Percentiles rank a stretch among this genome's conserved stretches.
Conservation (phyloP, 139 green algal genomes). For the Coelastrella sp. region DNA sequence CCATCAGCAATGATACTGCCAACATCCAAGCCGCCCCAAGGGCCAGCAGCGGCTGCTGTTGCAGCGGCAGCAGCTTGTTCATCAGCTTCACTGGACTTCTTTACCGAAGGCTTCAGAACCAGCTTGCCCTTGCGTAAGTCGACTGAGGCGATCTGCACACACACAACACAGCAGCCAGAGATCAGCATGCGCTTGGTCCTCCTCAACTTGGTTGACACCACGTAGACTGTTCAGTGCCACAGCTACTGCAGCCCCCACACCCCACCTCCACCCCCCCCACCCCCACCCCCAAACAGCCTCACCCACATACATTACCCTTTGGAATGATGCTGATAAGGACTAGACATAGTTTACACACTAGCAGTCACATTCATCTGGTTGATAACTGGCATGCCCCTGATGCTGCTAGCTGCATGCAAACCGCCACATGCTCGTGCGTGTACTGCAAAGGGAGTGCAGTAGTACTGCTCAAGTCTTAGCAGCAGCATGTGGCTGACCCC, state of each 20-base stretch:
- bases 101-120: conserved; percentile 59
- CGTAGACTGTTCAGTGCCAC: too few species aligned
- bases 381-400: too few species aligned
- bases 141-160: conserved; percentile 31
- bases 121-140: conserved; percentile 61
- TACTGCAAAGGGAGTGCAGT: not conserved
- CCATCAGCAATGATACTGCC: not conserved
- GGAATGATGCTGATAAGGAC: too few species aligned
- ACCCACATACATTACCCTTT: too few species aligned
- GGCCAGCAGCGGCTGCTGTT: conserved; percentile 41
- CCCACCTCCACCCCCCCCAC: not conserved
- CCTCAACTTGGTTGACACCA: too few species aligned
- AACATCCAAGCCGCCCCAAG: not conserved
- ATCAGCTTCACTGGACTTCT: conserved; percentile 36
- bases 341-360: too few species aligned
- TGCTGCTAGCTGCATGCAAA: too few species aligned
- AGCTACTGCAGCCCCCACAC: not conserved
- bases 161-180: not conserved
- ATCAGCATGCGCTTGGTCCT: too few species aligned
- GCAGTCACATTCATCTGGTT: too few species aligned
- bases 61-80: conserved; percentile 42
- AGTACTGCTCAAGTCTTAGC: not conserved
- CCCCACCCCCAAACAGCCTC: not conserved
- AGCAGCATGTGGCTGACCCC: not conserved
- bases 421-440: too few species aligned